Evolutionary conservation across 2,329 filamentous ascomycete species (phyloP), one percentile per base, ranked within the genome.

Genomic region (Aureobasidium pullulans): DNA sequence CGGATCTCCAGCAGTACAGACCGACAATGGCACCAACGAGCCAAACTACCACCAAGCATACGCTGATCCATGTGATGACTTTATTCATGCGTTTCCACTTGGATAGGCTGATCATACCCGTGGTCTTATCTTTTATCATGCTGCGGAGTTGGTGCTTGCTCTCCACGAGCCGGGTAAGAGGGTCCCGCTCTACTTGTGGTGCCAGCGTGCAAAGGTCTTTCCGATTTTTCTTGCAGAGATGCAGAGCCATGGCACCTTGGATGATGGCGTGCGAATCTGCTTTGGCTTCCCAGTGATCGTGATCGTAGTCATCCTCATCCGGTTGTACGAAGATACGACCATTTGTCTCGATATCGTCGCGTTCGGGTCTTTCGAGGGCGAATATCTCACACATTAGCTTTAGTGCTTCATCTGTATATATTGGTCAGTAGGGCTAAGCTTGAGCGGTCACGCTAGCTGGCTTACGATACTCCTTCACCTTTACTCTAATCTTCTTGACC

Each of bases 381-480:
- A 56, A 37, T 16, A 60, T 32, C 49, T 60, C 49, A 10, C 31
- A 29, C 39, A 36, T 43, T 15, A 54, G 28, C n/a, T 56, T 54
- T 10, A 60, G 43, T 2, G 59, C 50, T 28, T 60, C 42, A 23
- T 60, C 59, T 60, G 15, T 3, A 39, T 6, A 2, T 10, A 1
- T 5, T n/a, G 34, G n/a, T 52, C 4, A 52, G 34, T 10, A 47
- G 23, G 4, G 6, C 8, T 10, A 34, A 1, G 10, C 6, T 4
- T 15, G 3, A 34, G 28, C 10, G 16, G 3, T 9, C 16, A 8
- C 3, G 28, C 0, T 13, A 28, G 16, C 6, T 37, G 6, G 13
- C 50, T 36, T 48, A 60, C 59, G 59, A 31, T 60, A 60, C 7
- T 60, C 59, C 29, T 60, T 60, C 16, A 60, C 39, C 28, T 44